These are phyloP conservation scores for Erodium moschatum DNA, from an alignment of 441 rosid genomes.

Conservation along the genomic window DNA sequence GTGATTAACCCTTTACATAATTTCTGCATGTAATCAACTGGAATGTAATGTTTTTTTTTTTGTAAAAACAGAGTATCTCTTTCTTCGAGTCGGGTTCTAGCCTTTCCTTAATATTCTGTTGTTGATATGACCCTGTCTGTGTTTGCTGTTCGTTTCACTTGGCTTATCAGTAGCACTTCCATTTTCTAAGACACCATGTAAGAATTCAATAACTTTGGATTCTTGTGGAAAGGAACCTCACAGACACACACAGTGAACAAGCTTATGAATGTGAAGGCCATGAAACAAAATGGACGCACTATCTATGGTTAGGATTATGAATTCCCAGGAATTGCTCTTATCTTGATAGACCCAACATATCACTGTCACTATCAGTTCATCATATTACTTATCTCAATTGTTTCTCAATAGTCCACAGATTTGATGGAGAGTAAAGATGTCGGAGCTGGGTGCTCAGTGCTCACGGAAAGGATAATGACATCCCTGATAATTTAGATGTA, in stretches of 20 bases:
- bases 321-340: neutral
- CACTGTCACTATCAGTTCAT: neutral
- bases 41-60: neutral
- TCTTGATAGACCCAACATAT: conserved; percentile 3
- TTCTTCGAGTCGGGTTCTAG: neutral
- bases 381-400: neutral
- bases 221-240: neutral
- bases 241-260: neutral
- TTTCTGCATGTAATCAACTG: neutral
- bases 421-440: neutral
- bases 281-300: conserved; percentile 6
- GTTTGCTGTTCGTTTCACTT: neutral
- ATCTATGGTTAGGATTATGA: neutral
- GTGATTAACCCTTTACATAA: neutral
- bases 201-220: neutral
- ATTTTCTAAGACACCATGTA: neutral
- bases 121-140: neutral
- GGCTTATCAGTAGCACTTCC: neutral
- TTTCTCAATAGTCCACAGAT: neutral
- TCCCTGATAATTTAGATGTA: neutral
- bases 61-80: neutral
- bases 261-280: neutral
- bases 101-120: neutral
- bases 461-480: conserved; percentile 2
- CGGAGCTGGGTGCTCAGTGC: neutral